Evolutionary conservation across 2,329 filamentous ascomycete species (phyloP).

Genomic region (Grosmannia clavigera): DNA sequence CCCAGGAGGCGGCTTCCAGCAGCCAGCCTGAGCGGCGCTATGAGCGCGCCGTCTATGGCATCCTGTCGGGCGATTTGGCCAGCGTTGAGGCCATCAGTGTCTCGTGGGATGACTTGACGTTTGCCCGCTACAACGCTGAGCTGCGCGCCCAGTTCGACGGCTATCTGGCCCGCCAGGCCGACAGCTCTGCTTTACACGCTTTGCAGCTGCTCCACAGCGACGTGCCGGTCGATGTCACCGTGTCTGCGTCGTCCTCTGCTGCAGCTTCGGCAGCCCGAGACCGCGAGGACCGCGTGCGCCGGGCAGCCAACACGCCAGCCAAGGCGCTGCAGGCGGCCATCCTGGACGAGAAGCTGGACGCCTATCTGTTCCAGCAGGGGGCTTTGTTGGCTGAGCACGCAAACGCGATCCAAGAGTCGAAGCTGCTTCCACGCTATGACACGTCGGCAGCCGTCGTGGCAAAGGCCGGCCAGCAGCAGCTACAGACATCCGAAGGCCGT

Average conservation of each 20-base stretch:
- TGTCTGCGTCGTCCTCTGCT: neutral
- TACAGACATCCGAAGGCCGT: neutral
- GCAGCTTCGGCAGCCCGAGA: neutral
- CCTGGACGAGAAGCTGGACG: conserved; percentile 48
- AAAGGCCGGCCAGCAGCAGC: conserved; percentile 15
- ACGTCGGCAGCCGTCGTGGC: conserved; percentile 13
- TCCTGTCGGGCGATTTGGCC: conserved; percentile 73
- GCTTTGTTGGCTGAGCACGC: conserved; percentile 35
- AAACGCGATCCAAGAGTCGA: conserved; percentile 24
- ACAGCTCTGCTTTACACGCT: conserved; percentile 9
- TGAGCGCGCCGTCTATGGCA: conserved; percentile 79
- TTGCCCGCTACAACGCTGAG: conserved; percentile 15
- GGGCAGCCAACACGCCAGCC: conserved; percentile 37
- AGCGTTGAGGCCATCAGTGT: conserved; percentile 52
- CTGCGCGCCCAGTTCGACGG: conserved; percentile 15
- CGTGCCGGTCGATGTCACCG: conserved; percentile 2
- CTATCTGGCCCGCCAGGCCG: conserved; percentile 12
- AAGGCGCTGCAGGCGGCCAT: conserved; percentile 69
- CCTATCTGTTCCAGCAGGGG: conserved; percentile 48
- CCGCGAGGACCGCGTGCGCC: conserved; percentile 2
- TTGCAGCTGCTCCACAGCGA: conserved; percentile 11
- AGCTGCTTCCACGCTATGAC: conserved; percentile 27
- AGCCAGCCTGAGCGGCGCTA: conserved; percentile 38
- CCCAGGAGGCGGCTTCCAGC: conserved; percentile 56
- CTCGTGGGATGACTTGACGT: conserved; percentile 31